phyloP scores from a whole-genome alignment of 495 filamentous ascomycete genomes.

The Neurospora sp. region DNA sequence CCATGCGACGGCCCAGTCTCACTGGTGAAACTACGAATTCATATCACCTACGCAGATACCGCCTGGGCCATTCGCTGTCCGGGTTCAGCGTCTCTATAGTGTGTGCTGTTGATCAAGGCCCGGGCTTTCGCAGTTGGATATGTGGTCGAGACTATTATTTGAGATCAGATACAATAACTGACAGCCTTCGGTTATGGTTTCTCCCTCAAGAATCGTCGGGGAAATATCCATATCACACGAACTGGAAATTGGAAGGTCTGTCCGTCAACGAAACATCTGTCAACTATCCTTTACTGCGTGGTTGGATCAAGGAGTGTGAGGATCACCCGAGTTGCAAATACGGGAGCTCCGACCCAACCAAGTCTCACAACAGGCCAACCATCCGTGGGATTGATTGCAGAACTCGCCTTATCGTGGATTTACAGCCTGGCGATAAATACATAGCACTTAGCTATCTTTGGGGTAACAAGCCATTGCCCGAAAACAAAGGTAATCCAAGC shows the following conservation, averaged over 20 bases:
- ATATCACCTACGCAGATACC: not conserved
- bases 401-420: not conserved
- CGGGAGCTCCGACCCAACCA: accelerated
- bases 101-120: too few relatives aligned
- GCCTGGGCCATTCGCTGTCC: too few relatives aligned
- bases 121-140: too few relatives aligned
- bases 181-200: not conserved
- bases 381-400: not conserved
- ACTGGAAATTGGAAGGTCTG: not conserved
- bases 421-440: not conserved
- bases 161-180: too few relatives aligned
- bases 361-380: not conserved
- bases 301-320: not conserved
- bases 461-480: not conserved
- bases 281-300: not conserved
- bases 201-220: not conserved
- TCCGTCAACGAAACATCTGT: not conserved
- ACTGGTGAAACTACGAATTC: accelerated
- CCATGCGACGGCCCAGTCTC: not conserved
- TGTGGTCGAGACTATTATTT: too few relatives aligned
- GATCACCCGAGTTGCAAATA: not conserved
- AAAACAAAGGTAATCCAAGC: not conserved
- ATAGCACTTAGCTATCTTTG: not conserved
- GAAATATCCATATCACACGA: too few relatives aligned
- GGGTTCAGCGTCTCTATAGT: too few relatives aligned